Evolutionary conservation across 305 asterid species (phyloP).

Genomic region (Stenogyne calaminthoides): DNA sequence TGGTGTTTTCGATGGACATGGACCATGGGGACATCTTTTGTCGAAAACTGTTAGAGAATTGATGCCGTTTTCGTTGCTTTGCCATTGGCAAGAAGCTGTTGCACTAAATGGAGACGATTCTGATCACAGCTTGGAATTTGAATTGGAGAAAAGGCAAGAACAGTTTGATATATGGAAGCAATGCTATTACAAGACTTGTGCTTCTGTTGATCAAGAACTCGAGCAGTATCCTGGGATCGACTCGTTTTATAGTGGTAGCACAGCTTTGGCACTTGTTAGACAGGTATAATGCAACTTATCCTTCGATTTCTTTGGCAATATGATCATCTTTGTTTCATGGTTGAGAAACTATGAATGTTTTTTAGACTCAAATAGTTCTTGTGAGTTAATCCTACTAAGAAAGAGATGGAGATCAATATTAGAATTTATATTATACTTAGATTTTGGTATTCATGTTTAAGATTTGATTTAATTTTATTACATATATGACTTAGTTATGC

Average conservation of each 20-base stretch:
- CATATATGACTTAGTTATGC: no score
- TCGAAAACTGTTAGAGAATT: constrained; percentile 57
- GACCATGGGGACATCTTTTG: constrained; percentile 85
- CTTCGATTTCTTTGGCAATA: not conserved
- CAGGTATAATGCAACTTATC: constrained; percentile 51
- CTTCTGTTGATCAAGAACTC: constrained; percentile 68
- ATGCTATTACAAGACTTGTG: constrained; percentile 60
- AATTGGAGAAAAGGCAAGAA: constrained; percentile 28
- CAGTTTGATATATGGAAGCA: constrained; percentile 65
- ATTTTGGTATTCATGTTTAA: no score
- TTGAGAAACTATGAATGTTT: constrained; percentile 7
- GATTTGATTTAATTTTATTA: no score
- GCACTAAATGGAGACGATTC: constrained; percentile 35
- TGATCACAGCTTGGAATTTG: constrained; percentile 29
- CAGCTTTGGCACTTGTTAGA: constrained; percentile 64
- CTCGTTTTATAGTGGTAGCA: constrained; percentile 76
- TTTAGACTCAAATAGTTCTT: not conserved
- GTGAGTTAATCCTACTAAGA: not conserved
- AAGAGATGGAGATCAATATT: no score
- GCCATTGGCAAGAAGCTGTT: constrained; percentile 69
- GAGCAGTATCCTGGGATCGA: constrained; percentile 50
- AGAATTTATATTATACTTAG: no score
- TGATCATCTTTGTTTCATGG: not conserved
- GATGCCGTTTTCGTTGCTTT: constrained; percentile 64
- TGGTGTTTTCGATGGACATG: constrained; percentile 91